Evolutionary conservation across 306 rosid genomes (phyloP).

Genomic region (Fragaria ananassa): DNA sequence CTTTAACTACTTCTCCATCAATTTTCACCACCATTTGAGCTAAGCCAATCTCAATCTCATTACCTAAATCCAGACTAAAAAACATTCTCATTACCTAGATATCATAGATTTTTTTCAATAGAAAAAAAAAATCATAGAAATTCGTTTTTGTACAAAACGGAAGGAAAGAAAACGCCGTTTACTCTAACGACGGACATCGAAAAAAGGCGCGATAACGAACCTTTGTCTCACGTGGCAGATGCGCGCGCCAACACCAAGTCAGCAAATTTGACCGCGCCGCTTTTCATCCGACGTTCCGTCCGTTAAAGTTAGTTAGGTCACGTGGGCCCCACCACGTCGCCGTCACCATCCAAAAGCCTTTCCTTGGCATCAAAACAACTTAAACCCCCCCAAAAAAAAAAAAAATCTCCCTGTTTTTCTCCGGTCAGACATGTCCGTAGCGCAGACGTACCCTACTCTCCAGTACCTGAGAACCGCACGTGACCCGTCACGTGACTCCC

Average conservation of each 20-base stretch:
- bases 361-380: background rate
- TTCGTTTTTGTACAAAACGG: too few relatives aligned
- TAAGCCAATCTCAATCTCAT: too few relatives aligned
- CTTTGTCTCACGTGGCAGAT: background rate
- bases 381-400: background rate
- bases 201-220: too few relatives aligned
- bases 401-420: background rate
- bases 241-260: background rate
- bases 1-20: too few relatives aligned
- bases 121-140: too few relatives aligned
- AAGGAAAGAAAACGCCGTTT: too few relatives aligned
- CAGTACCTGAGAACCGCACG: constrained; percentile 16
- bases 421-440: constrained; percentile 37
- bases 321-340: constrained; percentile 4
- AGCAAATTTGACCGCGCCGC: background rate
- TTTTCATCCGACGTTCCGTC: background rate
- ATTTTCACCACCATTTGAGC: too few relatives aligned
- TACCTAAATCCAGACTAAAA: too few relatives aligned
- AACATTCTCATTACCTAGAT: too few relatives aligned
- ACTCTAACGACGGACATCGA: too few relatives aligned
- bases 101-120: too few relatives aligned
- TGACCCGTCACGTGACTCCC: constrained; percentile 18
- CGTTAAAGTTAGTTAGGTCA: background rate
- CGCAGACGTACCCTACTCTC: constrained; percentile 21
- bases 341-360: background rate